Conservation (phyloP, 768 basidiomycete genomes). For the Mycena crocata region DNA sequence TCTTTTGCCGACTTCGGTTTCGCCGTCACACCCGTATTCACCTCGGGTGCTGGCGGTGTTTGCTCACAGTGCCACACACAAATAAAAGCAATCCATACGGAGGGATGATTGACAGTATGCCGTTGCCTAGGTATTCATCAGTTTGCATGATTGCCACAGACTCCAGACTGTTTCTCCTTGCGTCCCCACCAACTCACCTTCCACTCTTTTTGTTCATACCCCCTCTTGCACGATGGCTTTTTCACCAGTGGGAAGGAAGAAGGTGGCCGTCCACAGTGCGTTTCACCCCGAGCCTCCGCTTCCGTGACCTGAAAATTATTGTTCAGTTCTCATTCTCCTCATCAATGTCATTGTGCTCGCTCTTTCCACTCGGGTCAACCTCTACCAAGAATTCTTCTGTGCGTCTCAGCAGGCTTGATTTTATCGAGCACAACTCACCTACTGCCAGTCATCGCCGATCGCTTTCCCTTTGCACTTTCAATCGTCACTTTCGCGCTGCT, state of each 20-base stretch:
- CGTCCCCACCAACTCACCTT: slow-evolving; percentile 20
- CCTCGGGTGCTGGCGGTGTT: too few species aligned
- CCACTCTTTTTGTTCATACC: slow-evolving; percentile 29
- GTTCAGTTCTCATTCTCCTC: slow-evolving; percentile 55
- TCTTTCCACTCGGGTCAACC: slow-evolving; percentile 64
- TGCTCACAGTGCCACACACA: too few species aligned
- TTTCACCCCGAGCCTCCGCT: neutral
- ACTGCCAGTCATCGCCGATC: slow-evolving; percentile 63
- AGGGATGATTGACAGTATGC: neutral
- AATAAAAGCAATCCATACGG: neutral
- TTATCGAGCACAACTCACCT: slow-evolving; percentile 13
- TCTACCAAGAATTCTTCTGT: slow-evolving; percentile 73
- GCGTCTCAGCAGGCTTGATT: slow-evolving; percentile 35
- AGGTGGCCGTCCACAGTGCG: slow-evolving; percentile 35
- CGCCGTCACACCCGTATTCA: too few species aligned
- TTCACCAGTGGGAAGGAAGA: slow-evolving; percentile 34
- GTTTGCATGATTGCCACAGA: neutral
- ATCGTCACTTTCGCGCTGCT: slow-evolving; percentile 61
- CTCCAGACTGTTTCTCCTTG: neutral
- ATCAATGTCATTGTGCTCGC: slow-evolving; percentile 64
- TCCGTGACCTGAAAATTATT: neutral
- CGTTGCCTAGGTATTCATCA: slow-evolving; percentile 9
- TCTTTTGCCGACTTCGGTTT: too few species aligned
- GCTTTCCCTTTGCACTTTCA: slow-evolving; percentile 71
- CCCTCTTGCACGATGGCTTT: slow-evolving; percentile 27